Percentiles rank a stretch among this genome's conserved stretches.
These are phyloP conservation scores for Cudoniella acicularis DNA, from an alignment of 495 filamentous ascomycete species.

Conservation along the genomic window DNA sequence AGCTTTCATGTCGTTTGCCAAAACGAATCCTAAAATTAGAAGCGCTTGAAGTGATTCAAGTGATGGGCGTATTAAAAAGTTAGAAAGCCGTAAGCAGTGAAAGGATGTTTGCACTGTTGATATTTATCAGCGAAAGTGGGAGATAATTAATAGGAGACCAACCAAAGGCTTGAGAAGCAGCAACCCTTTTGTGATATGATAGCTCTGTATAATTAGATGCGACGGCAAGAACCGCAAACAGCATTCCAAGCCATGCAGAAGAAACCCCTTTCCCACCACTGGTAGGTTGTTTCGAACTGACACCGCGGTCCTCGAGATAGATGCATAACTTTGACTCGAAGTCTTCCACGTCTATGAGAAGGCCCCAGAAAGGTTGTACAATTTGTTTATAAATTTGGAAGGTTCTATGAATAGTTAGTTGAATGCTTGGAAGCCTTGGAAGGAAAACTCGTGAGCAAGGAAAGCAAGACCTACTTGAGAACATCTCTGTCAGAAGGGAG, in stretches of 20 bases:
- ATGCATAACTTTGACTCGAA: slow-evolving; percentile 62
- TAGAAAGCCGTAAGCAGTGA: slow-evolving; percentile 50
- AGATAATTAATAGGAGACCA: neutral
- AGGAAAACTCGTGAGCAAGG: too few species aligned
- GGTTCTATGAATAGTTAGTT: slow-evolving; percentile 41
- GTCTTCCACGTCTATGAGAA: slow-evolving; percentile 63
- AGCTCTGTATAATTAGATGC: slow-evolving; percentile 77
- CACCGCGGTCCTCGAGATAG: slow-evolving; percentile 62
- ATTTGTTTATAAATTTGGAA: slow-evolving; percentile 74
- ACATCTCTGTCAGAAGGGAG: slow-evolving; percentile 60
- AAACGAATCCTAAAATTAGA: slow-evolving; percentile 49
- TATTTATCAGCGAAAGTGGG: slow-evolving; percentile 8
- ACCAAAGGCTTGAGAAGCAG: slow-evolving; percentile 40
- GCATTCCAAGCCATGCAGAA: slow-evolving; percentile 64
- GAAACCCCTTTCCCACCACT: slow-evolving; percentile 52
- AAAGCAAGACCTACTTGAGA: slow-evolving; percentile 42
- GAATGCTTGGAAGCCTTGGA: too few species aligned
- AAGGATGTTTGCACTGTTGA: slow-evolving; percentile 53
- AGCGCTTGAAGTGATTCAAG: slow-evolving; percentile 55
- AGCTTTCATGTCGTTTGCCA: slow-evolving; percentile 57
- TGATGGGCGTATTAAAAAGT: slow-evolving; percentile 50
- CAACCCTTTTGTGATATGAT: slow-evolving; percentile 50
- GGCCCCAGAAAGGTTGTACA: slow-evolving; percentile 74
- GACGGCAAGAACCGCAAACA: slow-evolving; percentile 77
- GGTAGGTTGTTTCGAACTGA: slow-evolving; percentile 32